These are phyloP conservation scores for Schwanniomyces sp. DNA, from an alignment of 805 yeast genomes.

Conservation along the genomic window DNA sequence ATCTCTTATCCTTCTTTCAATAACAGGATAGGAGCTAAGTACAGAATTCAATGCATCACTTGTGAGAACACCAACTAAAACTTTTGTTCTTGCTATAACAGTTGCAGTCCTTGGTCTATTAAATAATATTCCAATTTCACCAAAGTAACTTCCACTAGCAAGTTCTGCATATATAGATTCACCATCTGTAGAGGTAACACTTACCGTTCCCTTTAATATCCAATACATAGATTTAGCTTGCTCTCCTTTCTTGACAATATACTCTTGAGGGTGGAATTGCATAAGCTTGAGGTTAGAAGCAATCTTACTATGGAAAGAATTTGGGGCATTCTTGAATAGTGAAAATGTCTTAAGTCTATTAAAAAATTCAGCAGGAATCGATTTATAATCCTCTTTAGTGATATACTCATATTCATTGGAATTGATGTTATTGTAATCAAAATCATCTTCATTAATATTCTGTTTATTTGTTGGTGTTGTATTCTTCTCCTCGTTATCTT, in stretches of 20 bases:
- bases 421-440: conserved; percentile 9
- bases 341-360: conserved; percentile 56
- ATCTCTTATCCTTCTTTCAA: conserved; percentile 69
- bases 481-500: background rate
- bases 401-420: conserved; percentile 9
- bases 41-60: conserved; percentile 61
- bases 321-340: conserved; percentile 66
- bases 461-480: background rate
- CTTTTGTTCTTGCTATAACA: conserved; percentile 67
- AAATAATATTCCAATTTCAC: conserved; percentile 76
- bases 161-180: conserved; percentile 73
- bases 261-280: conserved; percentile 67
- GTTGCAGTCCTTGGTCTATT: conserved; percentile 80
- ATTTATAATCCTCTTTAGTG: conserved; percentile 12
- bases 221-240: conserved; percentile 77
- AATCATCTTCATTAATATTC: conserved; percentile 6
- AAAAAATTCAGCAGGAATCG: conserved; percentile 55
- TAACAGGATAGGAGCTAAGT: conserved; percentile 59
- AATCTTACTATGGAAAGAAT: conserved; percentile 58
- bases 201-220: conserved; percentile 73
- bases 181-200: conserved; percentile 76
- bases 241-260: conserved; percentile 69
- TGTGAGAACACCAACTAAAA: conserved; percentile 66
- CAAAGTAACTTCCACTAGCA: conserved; percentile 69
- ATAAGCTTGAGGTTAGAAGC: conserved; percentile 57